Conservation (phyloP, 192 early-diverging fungal genomes). For the Chytriomyces confervae region DNA sequence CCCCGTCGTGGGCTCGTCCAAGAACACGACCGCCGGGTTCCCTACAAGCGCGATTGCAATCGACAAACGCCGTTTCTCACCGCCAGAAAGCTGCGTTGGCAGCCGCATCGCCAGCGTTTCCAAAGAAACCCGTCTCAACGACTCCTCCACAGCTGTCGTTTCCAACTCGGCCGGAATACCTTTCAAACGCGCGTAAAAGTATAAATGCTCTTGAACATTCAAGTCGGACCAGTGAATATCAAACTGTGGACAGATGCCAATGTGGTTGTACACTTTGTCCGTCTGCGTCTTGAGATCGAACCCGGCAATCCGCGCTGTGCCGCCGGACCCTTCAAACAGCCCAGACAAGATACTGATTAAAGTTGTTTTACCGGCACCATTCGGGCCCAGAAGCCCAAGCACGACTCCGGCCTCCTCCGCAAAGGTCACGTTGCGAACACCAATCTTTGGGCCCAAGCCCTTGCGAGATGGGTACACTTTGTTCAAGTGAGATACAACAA, state of each 20-base stretch:
- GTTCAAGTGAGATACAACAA: constrained; percentile 67
- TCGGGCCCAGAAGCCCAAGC: constrained; percentile 66
- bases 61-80: constrained; percentile 71
- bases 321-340: constrained; percentile 63
- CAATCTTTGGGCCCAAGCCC: constrained; percentile 56
- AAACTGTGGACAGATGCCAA: constrained; percentile 78
- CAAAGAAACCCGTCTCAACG: constrained; percentile 61
- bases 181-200: constrained; percentile 76
- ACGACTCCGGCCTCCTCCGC: constrained; percentile 63
- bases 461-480: constrained; percentile 59
- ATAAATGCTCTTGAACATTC: constrained; percentile 71
- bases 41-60: constrained; percentile 60
- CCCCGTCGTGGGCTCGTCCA: constrained; percentile 78
- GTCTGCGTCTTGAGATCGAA: constrained; percentile 66
- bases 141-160: constrained; percentile 47
- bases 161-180: constrained; percentile 62
- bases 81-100: constrained; percentile 72
- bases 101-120: constrained; percentile 60
- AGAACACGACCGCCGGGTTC: constrained; percentile 68
- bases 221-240: constrained; percentile 75
- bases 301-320: constrained; percentile 65
- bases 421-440: constrained; percentile 71
- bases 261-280: constrained; percentile 63
- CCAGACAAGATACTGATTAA: constrained; percentile 77
- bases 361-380: constrained; percentile 68